These are phyloP conservation scores for Entomortierella parvispora DNA, from an alignment of 192 early-diverging fungal genomes.

Conservation along the genomic window DNA sequence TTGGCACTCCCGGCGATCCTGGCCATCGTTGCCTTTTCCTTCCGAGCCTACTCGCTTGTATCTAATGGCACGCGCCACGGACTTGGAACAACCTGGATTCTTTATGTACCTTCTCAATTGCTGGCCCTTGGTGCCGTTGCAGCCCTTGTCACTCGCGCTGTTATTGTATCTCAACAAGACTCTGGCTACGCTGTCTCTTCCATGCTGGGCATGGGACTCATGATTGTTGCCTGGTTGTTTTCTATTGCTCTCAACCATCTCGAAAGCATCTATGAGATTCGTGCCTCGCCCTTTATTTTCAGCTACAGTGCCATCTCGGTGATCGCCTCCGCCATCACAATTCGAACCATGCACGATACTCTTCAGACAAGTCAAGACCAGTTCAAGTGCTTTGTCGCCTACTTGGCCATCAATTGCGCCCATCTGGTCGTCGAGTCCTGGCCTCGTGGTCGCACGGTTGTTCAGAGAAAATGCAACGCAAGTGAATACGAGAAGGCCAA, in stretches of 20 bases:
- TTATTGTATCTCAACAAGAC: conserved; percentile 3
- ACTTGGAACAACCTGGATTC: conserved; percentile 17
- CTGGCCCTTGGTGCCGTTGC: conserved; percentile 4
- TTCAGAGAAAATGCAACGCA: conserved; percentile 2
- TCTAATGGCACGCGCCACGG: conserved; percentile 8
- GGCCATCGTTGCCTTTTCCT: conserved; percentile 5
- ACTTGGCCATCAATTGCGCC: conserved; percentile 15
- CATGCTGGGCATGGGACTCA: conserved; percentile 8
- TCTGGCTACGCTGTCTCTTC: conserved; percentile 12
- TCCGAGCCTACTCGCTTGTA: neutral
- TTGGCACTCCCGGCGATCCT: conserved; percentile 16
- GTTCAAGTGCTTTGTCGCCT: conserved; percentile 20
- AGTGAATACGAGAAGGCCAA: conserved; percentile 42
- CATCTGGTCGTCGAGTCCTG: conserved; percentile 27
- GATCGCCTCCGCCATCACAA: conserved; percentile 10
- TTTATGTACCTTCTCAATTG: conserved; percentile 28
- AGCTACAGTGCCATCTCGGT: conserved; percentile 15
- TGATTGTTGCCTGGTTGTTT: conserved; percentile 26
- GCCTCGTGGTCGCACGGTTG: conserved; percentile 18
- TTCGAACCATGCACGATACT: conserved; percentile 15
- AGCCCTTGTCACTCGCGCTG: conserved; percentile 5
- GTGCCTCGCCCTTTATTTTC: conserved; percentile 19
- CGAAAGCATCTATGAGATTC: conserved; percentile 13
- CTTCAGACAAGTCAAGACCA: neutral
- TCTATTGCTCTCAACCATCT: conserved; percentile 14